These are phyloP conservation scores for Penicillium goetzii DNA, from an alignment of 495 filamentous ascomycete genomes.

Conservation along the genomic window DNA sequence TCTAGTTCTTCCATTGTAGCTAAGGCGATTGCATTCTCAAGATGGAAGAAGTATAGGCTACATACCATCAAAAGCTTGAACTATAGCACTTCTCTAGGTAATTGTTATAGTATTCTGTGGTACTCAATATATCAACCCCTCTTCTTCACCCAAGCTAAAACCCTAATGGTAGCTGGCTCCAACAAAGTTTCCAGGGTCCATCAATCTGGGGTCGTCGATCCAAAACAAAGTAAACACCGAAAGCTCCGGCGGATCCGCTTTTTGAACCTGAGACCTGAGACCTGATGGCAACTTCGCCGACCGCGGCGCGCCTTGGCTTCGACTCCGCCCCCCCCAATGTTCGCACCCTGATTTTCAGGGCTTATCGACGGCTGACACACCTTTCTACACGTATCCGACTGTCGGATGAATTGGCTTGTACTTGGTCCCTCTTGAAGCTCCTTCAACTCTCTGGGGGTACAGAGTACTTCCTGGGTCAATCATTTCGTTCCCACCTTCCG, in stretches of 20 bases:
- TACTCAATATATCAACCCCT: not conserved
- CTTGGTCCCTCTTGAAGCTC: not conserved
- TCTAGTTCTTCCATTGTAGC: not conserved
- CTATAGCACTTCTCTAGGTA: not conserved
- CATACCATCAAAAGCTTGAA: not conserved
- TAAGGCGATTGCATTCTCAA: not conserved
- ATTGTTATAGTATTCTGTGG: not conserved
- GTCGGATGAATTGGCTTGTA: not conserved
- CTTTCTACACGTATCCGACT: not conserved
- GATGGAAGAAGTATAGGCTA: too few species aligned
- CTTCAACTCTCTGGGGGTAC: not conserved
- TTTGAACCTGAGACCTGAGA: not conserved
- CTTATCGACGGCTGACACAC: not conserved
- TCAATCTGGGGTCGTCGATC: conserved; percentile 6
- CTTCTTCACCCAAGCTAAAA: not conserved
- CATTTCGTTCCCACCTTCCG: conserved; percentile 8
- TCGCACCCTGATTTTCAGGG: conserved; percentile 9
- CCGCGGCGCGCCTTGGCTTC: conserved; percentile 3
- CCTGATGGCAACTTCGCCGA: not conserved
- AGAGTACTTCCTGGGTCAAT: not conserved
- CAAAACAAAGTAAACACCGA: conserved; percentile 12
- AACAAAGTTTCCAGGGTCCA: conserved; percentile 10
- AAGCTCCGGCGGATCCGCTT: conserved; percentile 19
- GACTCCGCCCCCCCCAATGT: conserved; percentile 10
- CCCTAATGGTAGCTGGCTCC: not conserved